Evolutionary conservation across 352 stramenopile genomes (phyloP).

Genomic region (Phytophthora sansomeana): DNA sequence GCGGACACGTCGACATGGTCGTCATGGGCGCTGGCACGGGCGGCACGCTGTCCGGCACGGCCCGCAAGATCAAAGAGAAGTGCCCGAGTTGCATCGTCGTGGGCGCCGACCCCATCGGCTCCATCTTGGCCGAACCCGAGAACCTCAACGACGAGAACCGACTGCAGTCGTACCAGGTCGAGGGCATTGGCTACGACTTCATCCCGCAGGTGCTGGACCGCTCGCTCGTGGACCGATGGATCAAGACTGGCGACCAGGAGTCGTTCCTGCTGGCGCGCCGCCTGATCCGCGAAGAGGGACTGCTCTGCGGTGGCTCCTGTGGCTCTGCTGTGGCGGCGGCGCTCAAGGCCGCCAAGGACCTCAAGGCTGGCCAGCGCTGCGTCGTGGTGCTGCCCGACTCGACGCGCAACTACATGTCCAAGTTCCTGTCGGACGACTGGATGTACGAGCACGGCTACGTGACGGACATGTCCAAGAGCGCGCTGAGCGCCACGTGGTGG

Average conservation of each 20-base stretch:
- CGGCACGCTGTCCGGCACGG: constrained; percentile 95
- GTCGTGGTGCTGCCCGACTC: constrained; percentile 97
- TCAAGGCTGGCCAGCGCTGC: constrained; percentile 91
- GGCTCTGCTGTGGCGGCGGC: constrained; percentile 90
- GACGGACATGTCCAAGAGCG: constrained; percentile 77
- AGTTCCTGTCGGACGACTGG: constrained; percentile 97
- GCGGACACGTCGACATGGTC: constrained; percentile 95
- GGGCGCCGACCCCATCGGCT: constrained; percentile 92
- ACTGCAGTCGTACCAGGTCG: constrained; percentile 93
- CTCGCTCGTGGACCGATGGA: constrained; percentile 93
- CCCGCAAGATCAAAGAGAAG: constrained; percentile 94
- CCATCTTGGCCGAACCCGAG: constrained; percentile 94
- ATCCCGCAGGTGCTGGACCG: constrained; percentile 96
- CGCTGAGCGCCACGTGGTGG: constrained; percentile 94
- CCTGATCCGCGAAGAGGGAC: constrained; percentile 95
- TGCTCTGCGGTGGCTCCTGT: constrained; percentile 95
- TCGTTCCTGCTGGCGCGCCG: constrained; percentile 94
- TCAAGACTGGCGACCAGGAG: constrained; percentile 95
- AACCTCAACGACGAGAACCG: constrained; percentile 94
- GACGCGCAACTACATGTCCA: constrained; percentile 99
- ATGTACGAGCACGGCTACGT: constrained; percentile 91
- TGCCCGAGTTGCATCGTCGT: constrained; percentile 89
- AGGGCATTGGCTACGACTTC: constrained; percentile 98
- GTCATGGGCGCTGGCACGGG: constrained; percentile 95
- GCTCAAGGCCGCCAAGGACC: constrained; percentile 86